Conservation (phyloP, 139 green algal genomes). For the Bryopsis sp. region DNA sequence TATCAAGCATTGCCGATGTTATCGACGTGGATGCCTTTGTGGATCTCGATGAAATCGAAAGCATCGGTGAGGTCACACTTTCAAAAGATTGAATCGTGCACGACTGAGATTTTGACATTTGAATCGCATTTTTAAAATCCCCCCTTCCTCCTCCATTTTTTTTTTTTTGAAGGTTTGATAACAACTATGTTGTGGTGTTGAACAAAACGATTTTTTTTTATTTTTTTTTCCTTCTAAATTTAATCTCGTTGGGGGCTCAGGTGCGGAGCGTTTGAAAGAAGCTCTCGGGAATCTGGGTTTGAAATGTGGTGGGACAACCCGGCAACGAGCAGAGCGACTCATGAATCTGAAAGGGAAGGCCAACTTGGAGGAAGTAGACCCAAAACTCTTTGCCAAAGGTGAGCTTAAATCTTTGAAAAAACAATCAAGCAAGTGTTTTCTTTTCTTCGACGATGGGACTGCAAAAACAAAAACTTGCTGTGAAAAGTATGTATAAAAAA, state of each 20-base stretch:
- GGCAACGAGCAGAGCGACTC: conserved; percentile 79
- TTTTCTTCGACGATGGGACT: not conserved
- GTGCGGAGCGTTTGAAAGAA: conserved; percentile 66
- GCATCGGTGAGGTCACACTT: conserved; percentile 36
- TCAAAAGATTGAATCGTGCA: too few relatives aligned
- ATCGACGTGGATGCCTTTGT: conserved; percentile 78
- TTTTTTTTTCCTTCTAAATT: not conserved
- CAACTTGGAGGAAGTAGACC: conserved; percentile 53
- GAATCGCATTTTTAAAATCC: too few relatives aligned
- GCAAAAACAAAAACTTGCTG: too few relatives aligned
- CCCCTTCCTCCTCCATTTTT: too few relatives aligned
- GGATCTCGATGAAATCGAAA: conserved; percentile 70
- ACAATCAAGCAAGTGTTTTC: too few relatives aligned
- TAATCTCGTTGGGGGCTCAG: conserved; percentile 21
- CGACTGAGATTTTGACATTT: too few relatives aligned
- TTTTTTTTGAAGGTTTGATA: too few relatives aligned
- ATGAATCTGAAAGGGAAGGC: conserved; percentile 53
- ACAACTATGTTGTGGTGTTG: too few relatives aligned
- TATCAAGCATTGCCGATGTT: not conserved
- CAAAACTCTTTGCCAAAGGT: conserved; percentile 68
- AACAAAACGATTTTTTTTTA: too few relatives aligned
- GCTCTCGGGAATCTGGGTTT: conserved; percentile 71
- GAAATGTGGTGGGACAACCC: conserved; percentile 83
- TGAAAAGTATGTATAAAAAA: too few relatives aligned
- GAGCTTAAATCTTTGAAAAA: too few relatives aligned